These are phyloP conservation scores for Apiospora hydei DNA, from an alignment of 2,329 filamentous ascomycete genomes.

Conservation along the genomic window DNA sequence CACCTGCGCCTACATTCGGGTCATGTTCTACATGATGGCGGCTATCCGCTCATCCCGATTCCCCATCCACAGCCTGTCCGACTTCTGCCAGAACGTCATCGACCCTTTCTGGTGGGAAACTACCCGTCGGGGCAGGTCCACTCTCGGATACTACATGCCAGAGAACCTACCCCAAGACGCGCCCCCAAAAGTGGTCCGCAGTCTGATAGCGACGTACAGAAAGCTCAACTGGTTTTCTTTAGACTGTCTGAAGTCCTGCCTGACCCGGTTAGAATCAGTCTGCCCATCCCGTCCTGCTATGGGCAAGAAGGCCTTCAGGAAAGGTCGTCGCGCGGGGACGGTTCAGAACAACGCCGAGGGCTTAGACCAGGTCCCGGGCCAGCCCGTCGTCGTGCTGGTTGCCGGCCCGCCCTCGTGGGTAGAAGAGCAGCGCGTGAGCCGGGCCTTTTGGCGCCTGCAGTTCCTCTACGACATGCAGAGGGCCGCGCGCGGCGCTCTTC, in stretches of 20 bases:
- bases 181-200: neutral
- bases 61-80: neutral
- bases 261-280: neutral
- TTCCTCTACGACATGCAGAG: neutral
- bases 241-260: neutral
- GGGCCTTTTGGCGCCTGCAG: neutral
- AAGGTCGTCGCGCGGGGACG: neutral
- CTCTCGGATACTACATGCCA: neutral
- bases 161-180: neutral
- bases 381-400: too few relatives aligned
- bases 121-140: neutral
- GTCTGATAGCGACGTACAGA: neutral
- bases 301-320: neutral
- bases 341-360: neutral
- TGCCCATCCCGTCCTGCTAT: neutral
- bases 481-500: neutral
- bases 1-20: neutral
- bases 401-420: neutral
- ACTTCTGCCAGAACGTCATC: neutral
- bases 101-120: neutral
- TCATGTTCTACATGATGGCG: conserved; percentile 6
- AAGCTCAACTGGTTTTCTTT: neutral
- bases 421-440: neutral
- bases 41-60: neutral
- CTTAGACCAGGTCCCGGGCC: neutral